Percentiles rank a stretch among this genome's conserved stretches.
phyloP scores from a whole-genome alignment of 768 basidiomycete genomes.

The Rhodosporidiobolus sp. region DNA sequence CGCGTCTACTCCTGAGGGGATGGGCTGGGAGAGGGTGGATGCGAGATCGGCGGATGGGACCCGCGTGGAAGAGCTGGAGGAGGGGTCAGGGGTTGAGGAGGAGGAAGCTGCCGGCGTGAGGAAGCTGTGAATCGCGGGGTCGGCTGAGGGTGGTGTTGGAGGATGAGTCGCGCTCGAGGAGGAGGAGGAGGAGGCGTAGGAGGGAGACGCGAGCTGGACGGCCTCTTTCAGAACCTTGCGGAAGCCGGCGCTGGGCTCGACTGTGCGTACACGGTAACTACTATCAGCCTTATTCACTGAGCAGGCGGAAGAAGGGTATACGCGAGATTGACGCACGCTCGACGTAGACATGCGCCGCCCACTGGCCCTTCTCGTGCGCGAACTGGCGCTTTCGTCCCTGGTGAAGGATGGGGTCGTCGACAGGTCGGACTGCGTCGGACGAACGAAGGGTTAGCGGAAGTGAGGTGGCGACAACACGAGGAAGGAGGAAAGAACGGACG shows the following conservation, averaged over 20 bases:
- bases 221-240: not conserved
- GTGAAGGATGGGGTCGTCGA: constrained; percentile 71
- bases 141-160: too few relatives aligned
- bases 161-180: not conserved
- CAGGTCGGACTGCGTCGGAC: not conserved
- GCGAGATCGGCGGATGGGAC: constrained; percentile 47
- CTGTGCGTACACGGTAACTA: not conserved
- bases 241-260: not conserved
- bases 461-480: too few relatives aligned
- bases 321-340: constrained; percentile 51
- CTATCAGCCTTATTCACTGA: not conserved
- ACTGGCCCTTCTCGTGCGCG: constrained; percentile 85
- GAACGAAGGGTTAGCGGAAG: too few relatives aligned
- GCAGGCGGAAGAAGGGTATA: not conserved
- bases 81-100: too few relatives aligned
- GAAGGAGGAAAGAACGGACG: not conserved
- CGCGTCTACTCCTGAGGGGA: constrained; percentile 50
- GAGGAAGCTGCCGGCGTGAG: too few relatives aligned
- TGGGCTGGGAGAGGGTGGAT: constrained; percentile 27
- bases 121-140: too few relatives aligned
- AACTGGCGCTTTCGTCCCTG: constrained; percentile 73
- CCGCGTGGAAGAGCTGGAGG: not conserved
- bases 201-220: too few relatives aligned
- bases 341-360: constrained; percentile 72
- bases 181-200: not conserved